Base-by-base conservation (phyloP, 352 stramenopile genomes). In the Globisporangium nodosum region DNA sequence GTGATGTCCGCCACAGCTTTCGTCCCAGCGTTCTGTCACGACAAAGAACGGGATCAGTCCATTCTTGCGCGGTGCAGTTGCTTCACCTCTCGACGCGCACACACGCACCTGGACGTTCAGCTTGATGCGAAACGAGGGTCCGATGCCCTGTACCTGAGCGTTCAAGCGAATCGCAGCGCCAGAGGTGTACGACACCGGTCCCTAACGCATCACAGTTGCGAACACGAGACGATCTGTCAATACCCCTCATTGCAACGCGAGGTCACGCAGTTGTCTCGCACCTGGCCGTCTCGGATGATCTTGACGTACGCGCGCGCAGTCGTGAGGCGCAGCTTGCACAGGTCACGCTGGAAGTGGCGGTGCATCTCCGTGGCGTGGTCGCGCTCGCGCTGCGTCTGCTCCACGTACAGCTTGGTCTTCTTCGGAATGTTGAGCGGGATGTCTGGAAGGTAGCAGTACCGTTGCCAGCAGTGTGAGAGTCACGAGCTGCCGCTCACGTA, bases 331-430 rank as follows among this genome's bases (percentile, higher is more conserved):
- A 97, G 65, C 48, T 94, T 95, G 69, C 87, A 96, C 31, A 97
- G 66, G 42, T 96, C 87, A 27, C 87, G 75, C 66, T 97, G 91
- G 57, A 97, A 97, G 52, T 91, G 82, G 30, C 87, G 80, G 59
- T 97, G 90, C 79, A 97, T 97, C 61, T 97, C 91, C 13, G 71
- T 87, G 6, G 87, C 87, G 53, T 96, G 81, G 52, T 97, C 84
- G 30, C 88, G 79, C 61, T 97, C 90, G 8, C 91, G 82, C 60
- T 97, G 86, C 16, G 90, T 96, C 62, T 97, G 88, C 60, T 97
- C 91, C 27, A 97, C 88, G 63, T 96, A 97, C 50, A 97, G 62
- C 39, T 95, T 96, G n/a, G 91, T 97, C 54, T 97, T 97, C 71
- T 97, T 97, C 0, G 90, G 90, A 31, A 97, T 91, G 43, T 96